Conservation (phyloP, 73 alveolate species). For the Paramecium caudatum region DNA sequence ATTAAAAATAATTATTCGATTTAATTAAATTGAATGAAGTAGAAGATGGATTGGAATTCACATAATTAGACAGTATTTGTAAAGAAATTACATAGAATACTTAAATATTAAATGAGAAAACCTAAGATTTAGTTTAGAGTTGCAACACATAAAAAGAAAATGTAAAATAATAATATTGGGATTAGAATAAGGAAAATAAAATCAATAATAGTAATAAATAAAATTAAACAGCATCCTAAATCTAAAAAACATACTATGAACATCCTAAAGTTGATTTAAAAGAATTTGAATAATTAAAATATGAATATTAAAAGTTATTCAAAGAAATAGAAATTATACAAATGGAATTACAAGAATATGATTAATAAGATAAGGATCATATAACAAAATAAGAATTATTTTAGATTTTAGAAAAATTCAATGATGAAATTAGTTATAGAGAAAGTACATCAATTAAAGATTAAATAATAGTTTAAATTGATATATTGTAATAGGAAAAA, state of each 20-base stretch:
- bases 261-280: background rate
- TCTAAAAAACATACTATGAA: no score
- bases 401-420: background rate
- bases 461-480: background rate
- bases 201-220: no score
- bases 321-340: background rate
- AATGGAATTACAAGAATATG: background rate
- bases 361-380: background rate
- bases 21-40: background rate
- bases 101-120: no score
- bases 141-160: no score
- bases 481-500: background rate
- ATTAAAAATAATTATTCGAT: background rate
- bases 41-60: background rate
- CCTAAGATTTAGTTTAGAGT: no score
- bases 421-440: constrained; percentile 12
- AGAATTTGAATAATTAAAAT: background rate
- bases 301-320: background rate
- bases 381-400: constrained; percentile 23
- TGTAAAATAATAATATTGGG: no score
- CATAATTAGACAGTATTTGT: no score
- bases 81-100: no score
- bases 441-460: constrained; percentile 15
- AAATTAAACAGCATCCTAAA: no score
- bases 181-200: no score